Evolutionary conservation across 1,284 basidiomycete genomes (phyloP), one percentile per base, ranked within the genome.

Genomic region (Quambalaria eucalypti): DNA sequence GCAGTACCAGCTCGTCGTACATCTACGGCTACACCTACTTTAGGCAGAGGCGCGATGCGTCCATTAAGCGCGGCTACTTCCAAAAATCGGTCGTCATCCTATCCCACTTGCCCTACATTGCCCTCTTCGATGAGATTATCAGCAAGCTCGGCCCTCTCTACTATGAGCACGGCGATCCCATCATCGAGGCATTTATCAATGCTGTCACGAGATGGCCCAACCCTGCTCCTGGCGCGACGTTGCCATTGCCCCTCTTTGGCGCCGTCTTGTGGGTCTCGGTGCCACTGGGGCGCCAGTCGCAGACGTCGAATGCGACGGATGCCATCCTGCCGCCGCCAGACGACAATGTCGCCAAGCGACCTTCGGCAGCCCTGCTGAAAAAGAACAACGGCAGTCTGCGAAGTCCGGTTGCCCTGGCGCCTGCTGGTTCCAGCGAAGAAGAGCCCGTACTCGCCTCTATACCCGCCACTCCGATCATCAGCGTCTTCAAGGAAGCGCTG

Each of bases 51-150:
- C 57, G 59, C 23, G 73, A 76, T 31, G 42, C 74, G 0, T 56
- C 55, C 38, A 65, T 68, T 40, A 54, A 63, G 10, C 59, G 74
- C 23, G 73, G 74, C 19, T 76, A 76, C 54, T 74, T 73, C 31
- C 74, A 70, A 85, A 85, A 87, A 62, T 91, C 90, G 1, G 78
- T 93, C 44, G 88, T 93, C 23, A 83, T 93, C 30, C 79, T 95
- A 8, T 87, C 89, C 0, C 85, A 88, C 57, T 82, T 87, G 40
- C 84, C 88, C 62, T 90, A 87, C 71, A 88, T 91, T 0, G 82
- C 87, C 0, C 78, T 98, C 7, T 96, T 89, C 77, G 81, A 83
- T 33, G 79, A 82, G 16, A 76, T 91, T 4, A 79, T 87, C 10
- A 79, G 81, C 16, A 81, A 83, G 44, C 80, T 95, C 31, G 90